Evolutionary conservation across 495 filamentous ascomycete genomes (phyloP).

Genomic region (Neurospora sp.): DNA sequence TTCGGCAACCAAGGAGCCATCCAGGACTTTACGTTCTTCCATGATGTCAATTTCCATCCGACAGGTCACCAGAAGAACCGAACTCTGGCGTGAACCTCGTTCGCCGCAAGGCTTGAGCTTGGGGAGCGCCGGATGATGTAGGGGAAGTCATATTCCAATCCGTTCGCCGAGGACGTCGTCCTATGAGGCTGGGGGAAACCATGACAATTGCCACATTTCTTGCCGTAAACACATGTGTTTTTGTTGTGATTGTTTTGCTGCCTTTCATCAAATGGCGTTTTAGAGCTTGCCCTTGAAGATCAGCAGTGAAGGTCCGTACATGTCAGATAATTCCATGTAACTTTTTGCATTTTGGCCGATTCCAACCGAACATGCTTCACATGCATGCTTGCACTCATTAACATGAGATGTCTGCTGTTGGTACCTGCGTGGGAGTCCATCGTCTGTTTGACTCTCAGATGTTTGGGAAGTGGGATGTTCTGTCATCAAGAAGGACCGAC

Average conservation of each 20-base stretch:
- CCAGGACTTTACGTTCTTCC: conserved; percentile 18
- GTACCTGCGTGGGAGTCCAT: not conserved
- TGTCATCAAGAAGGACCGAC: not conserved
- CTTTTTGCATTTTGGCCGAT: not conserved
- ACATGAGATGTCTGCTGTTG: not conserved
- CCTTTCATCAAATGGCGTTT: not conserved
- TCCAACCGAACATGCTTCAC: not conserved
- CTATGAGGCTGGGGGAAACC: conserved; percentile 79
- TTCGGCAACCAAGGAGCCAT: conserved; percentile 81
- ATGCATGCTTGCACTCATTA: not conserved
- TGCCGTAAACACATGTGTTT: not conserved
- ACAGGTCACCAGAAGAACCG: conserved; percentile 78
- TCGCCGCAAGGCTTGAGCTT: conserved; percentile 47
- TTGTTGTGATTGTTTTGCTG: not conserved
- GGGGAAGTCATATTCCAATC: conserved; percentile 78
- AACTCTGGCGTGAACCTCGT: conserved; percentile 44
- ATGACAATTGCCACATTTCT: conserved; percentile 61
- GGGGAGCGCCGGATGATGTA: conserved; percentile 43
- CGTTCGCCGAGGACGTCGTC: conserved; percentile 76
- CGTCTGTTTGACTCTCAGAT: not conserved
- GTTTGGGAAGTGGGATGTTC: not conserved
- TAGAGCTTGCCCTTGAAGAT: not conserved
- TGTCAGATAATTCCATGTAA: not conserved
- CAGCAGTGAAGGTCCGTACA: not conserved
- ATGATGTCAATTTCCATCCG: conserved; percentile 86